Evolutionary conservation across 345 rosid genomes (phyloP), one percentile per base, ranked within the genome.

Genomic region (Erodium maritimum): DNA sequence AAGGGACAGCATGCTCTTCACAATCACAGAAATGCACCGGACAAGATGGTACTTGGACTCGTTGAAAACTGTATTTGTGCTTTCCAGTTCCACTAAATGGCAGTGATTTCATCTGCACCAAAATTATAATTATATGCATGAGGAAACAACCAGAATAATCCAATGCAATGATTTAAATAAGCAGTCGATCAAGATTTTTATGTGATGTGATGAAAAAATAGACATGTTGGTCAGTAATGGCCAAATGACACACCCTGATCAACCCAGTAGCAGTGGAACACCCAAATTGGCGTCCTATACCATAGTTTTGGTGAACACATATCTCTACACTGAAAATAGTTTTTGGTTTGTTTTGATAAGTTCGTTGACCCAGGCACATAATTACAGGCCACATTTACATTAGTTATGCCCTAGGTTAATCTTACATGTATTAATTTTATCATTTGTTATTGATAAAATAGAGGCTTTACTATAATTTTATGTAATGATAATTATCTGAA

Each of bases 1-100:
- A 51, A 61, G 70, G 60, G 53, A 54, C 63, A 54, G 77, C 75
- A 63, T 93, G 99, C 79, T 86, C 91, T 65, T 85, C 94, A 29
- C 97, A 89, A 65, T 87, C 97, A 62, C 99, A 89, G 68, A 93
- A 85, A 66, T 69, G 73, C 50, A 51, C 69, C 19, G 99, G 90
- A 46, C 82, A 45, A 23, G 89, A 55, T 25, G 81, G 79, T 62
- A 68, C 75, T 56, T 71, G 67, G 52, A 83, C 73, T 58, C 83
- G 85, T 65, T 85, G 86, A 70, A 87, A 90, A 57, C 97, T 90
- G 77, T 90, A 90, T 54, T 73, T 89, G 71, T 87, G 97, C 75
- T 87, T 93, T 5, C 97, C 97, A 46, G 87, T 82, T 67, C 99
- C 99, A 70, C 58, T 73, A 19, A 81, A 61, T 53, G 95, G 88